Base-by-base conservation (phyloP, 2,329 filamentous ascomycete genomes). In the Colletotrichum tropicicola region DNA sequence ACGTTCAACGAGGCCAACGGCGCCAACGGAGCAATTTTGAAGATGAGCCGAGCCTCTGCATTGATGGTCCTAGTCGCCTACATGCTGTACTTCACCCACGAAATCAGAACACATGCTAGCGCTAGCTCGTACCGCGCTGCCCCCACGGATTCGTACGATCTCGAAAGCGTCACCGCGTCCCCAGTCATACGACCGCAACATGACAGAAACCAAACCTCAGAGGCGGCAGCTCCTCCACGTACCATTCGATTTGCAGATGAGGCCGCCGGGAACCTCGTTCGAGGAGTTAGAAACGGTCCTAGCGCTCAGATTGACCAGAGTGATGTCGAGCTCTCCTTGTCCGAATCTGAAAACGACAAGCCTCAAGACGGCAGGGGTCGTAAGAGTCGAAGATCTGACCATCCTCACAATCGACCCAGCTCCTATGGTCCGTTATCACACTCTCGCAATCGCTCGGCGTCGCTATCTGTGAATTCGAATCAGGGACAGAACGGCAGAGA, bases 11-110 rank as follows among this genome's bases (percentile, higher is more conserved):
- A 85, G 67, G 78, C 78, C 8, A 73, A 76, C 1, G 79, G 82
- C n/a, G 89, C 90, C 5, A 85, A 91, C 61, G 76, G 73, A 2
- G 83, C 87, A 44, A 91, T 91, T 0, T 77, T 95, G 44, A 86
- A 91, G 72, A 89, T 95, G 72, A 94, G 91, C 74, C 88, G 92
- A 53, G 91, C 91, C 57, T 93, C 92, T 2, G 92, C 91, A 71
- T 84, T 95, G 43, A 88, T 94, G 44, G 83, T 94, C 1, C 80
- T 95, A 2, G 74, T 92, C 27, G 88, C 93, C 15, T 95, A 95
- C 73, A 84, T 82, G 19, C 84, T 89, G 55, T 95, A 94, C 70
- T 86, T 95, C 5, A 79, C 90, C 68, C 93, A 94, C 76, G 92
- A 94, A 76, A 85, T 95, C 52, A 91, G 56, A 28, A 17, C 35